A percentile compares a stretch with the other conserved stretches of the same genome.
phyloP scores from a whole-genome alignment of 2,329 filamentous ascomycete species.

The Colletotrichum sp. region DNA sequence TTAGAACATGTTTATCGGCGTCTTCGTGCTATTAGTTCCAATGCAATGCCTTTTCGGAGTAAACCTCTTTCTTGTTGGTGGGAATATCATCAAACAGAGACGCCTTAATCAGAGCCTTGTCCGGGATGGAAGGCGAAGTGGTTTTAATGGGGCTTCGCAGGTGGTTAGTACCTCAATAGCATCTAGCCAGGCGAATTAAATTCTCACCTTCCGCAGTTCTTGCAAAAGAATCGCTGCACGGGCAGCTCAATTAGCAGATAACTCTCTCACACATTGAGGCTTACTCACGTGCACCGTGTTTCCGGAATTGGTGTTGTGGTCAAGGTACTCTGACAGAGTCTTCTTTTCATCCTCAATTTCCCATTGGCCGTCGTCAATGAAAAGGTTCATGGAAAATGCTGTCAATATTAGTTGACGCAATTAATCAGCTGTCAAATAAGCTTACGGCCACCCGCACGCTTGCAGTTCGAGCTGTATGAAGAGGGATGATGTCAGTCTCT shows the following conservation, averaged over 20 bases:
- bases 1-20: neutral
- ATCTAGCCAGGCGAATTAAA: neutral
- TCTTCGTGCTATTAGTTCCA: neutral
- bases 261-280: neutral
- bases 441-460: constrained; percentile 13
- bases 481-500: neutral
- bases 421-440: neutral
- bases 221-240: constrained; percentile 5
- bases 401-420: neutral
- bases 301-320: constrained; percentile 9
- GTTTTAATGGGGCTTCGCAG: neutral
- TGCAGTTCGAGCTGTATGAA: constrained; percentile 8
- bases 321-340: neutral
- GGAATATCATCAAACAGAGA: constrained; percentile 16
- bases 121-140: neutral
- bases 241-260: rapidly evolving
- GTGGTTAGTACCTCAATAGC: neutral
- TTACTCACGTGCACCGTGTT: constrained; percentile 3
- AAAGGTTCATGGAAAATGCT: constrained; percentile 16
- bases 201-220: constrained; percentile 10
- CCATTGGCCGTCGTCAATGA: neutral
- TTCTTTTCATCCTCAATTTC: neutral
- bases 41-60: neutral
- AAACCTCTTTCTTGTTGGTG: neutral
- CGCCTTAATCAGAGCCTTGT: constrained; percentile 1